Evolutionary conservation across 1,284 basidiomycete genomes (phyloP), one percentile per base, ranked within the genome.

Genomic region (Coniophora puteana): DNA sequence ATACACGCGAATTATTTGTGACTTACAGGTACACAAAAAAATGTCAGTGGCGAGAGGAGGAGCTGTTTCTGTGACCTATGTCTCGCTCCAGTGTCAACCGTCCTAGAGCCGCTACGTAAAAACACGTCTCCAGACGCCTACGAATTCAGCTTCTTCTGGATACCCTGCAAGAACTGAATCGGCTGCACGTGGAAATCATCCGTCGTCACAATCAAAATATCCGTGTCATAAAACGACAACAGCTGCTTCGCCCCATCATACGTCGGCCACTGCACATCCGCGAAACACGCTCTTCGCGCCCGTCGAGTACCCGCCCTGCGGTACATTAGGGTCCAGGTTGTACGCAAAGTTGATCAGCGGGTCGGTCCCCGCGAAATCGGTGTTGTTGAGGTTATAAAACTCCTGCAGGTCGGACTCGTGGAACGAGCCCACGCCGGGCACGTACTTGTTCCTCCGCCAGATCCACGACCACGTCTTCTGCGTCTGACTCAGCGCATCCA

Each of bases 151-250:
- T n/a, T n/a, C n/a, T n/a, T n/a, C n/a, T n/a, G n/a, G n/a, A n/a
- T n/a, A n/a, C n/a, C n/a, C n/a, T n/a, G n/a, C n/a, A n/a, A n/a
- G n/a, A n/a, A n/a, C n/a, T n/a, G n/a, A n/a, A n/a, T n/a, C n/a
- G n/a, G n/a, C n/a, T n/a, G n/a, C n/a, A n/a, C n/a, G n/a, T 52
- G 38, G 32, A 26, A 53, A 11, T 39, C 45, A 27, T 55, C 52
- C 1, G 38, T 22, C 14, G 48, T 41, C 10, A 55, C 25, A 8
- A 32, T 48, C 16, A 54, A 40, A 21, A 49, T 31, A 13, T 46
- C 28, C 10, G 45, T 45, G 32, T 54, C 53, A 29, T 41, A 33
- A n/a, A 54, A 50, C 3, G 48, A 49, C 31, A 54, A 17, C 4
- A 52, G 31, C 4, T n/a, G n/a, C n/a, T n/a, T n/a, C n/a, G n/a